A percentile compares a stretch with the other conserved stretches of the same genome.
Evolutionary conservation across 139 green algal genomes (phyloP).

Genomic region (Auxenochlorella protothecoides): DNA sequence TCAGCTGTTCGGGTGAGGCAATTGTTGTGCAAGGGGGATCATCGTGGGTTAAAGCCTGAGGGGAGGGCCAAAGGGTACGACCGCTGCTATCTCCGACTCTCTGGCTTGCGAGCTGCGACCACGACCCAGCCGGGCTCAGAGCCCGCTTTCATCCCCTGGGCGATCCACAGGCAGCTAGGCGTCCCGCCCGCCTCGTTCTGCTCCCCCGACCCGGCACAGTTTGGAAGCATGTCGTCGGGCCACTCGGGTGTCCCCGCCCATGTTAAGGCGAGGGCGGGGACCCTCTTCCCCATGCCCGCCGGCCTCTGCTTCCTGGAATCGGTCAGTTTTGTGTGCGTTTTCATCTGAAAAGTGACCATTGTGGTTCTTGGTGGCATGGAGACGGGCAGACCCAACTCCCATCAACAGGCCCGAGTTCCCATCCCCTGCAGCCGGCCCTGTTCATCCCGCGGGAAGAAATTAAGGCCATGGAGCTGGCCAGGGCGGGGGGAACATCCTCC

Average conservation of each 20-base stretch:
- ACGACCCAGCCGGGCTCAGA: no score
- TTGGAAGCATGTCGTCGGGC: background rate
- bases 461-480: conserved; percentile 20
- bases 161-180: background rate
- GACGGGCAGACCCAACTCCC: no score
- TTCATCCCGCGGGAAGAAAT: conserved; percentile 23
- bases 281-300: conserved; percentile 19
- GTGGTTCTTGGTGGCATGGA: no score
- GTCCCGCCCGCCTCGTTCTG: background rate
- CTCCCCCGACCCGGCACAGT: background rate
- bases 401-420: no score
- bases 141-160: no score
- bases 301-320: conserved; percentile 29
- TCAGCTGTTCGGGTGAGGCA: conserved; percentile 14
- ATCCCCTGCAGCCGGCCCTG: conserved; percentile 17
- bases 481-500: conserved; percentile 21
- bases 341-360: no score
- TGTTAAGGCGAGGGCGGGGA: conserved; percentile 19
- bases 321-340: background rate
- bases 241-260: conserved; percentile 11
- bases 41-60: no score
- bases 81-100: no score
- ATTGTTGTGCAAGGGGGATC: background rate
- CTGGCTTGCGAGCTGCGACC: no score
- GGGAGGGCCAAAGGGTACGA: no score